These are phyloP conservation scores for Quercus bicolor DNA, from an alignment of 306 rosid genomes.

Conservation along the genomic window DNA sequence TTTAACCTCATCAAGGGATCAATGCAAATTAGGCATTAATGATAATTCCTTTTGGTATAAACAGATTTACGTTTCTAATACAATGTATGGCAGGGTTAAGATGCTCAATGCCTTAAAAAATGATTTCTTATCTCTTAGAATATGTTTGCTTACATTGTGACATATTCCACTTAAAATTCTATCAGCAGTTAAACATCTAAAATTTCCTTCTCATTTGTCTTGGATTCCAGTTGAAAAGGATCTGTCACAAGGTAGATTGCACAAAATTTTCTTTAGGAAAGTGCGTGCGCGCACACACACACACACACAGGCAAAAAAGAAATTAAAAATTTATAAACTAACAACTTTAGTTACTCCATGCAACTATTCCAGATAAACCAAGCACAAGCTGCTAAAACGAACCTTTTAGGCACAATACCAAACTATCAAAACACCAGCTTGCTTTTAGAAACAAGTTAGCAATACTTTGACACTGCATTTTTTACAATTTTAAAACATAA, in stretches of 20 bases:
- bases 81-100: neutral
- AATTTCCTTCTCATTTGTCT: neutral
- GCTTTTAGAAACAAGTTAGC: neutral
- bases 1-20: neutral
- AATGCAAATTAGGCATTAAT: neutral
- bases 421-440: slow-evolving; percentile 5
- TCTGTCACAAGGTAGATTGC: neutral
- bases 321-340: neutral
- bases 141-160: neutral
- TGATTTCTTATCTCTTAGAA: neutral
- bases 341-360: slow-evolving; percentile 1
- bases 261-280: neutral
- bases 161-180: neutral
- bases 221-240: neutral
- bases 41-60: neutral
- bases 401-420: neutral
- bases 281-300: no score
- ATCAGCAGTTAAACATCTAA: neutral
- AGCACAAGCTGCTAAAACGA: neutral
- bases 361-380: slow-evolving; percentile 17
- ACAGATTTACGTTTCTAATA: neutral
- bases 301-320: neutral
- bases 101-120: neutral
- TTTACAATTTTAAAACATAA: neutral
- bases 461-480: neutral